Conservation (phyloP, 2,329 filamentous ascomycete species). For the Paecilomyces variotii region DNA sequence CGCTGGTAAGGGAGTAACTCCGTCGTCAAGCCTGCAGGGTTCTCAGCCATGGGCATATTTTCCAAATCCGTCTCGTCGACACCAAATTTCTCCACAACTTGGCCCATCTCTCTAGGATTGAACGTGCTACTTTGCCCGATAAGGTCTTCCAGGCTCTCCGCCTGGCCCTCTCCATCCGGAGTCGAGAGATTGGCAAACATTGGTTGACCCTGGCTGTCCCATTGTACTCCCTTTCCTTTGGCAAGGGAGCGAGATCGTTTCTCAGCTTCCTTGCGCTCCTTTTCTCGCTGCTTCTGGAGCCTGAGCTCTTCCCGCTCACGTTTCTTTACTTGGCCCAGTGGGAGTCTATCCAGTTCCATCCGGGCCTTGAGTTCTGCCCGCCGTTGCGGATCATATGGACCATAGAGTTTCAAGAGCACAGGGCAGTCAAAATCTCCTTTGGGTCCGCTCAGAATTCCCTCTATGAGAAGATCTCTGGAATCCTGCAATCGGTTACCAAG, state of each 20-base stretch:
- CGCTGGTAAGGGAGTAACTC: constrained; percentile 70
- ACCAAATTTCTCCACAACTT: constrained; percentile 62
- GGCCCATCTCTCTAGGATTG: constrained; percentile 56
- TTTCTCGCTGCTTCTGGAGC: constrained; percentile 44
- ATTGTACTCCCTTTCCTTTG: constrained; percentile 17
- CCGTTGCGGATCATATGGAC: constrained; percentile 49
- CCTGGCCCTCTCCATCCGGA: constrained; percentile 16
- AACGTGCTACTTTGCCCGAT: constrained; percentile 59
- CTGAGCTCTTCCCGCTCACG: constrained; percentile 43
- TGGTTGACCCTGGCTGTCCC: constrained; percentile 16
- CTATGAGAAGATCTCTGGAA: constrained; percentile 52
- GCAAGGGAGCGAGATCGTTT: constrained; percentile 21
- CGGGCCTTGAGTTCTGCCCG: constrained; percentile 50
- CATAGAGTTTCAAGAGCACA: constrained; percentile 60
- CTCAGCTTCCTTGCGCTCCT: constrained; percentile 35
- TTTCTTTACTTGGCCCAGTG: constrained; percentile 46
- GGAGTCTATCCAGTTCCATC: constrained; percentile 58
- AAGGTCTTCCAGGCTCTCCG: constrained; percentile 53
- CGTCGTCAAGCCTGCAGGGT: constrained; percentile 58
- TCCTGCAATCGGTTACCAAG: constrained; percentile 36
- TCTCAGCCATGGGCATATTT: constrained; percentile 62
- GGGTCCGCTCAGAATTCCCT: constrained; percentile 60
- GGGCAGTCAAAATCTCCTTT: constrained; percentile 67
- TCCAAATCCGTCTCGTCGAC: constrained; percentile 62
- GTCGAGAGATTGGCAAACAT: constrained; percentile 30